Evolutionary conservation across 2,329 filamentous ascomycete genomes (phyloP).

Genomic region (Fusarium xyrophilum): DNA sequence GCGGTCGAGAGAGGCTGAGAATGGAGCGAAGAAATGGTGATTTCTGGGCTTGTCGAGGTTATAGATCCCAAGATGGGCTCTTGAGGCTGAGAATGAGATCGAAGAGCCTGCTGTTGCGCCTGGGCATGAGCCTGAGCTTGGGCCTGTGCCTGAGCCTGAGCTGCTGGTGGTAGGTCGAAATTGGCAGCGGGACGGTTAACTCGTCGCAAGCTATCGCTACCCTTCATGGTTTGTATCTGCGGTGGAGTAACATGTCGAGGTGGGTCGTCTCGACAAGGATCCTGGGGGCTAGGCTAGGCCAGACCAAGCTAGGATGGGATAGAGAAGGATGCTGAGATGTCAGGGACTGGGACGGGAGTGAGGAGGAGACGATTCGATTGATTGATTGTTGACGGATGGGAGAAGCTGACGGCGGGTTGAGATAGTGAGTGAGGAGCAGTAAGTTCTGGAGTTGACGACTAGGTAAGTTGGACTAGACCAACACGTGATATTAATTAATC

Average conservation of each 20-base stretch:
- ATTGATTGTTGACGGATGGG: slow-evolving; percentile 6
- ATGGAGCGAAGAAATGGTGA: slow-evolving; percentile 6
- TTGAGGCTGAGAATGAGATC: slow-evolving; percentile 26
- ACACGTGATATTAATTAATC: slow-evolving; percentile 11
- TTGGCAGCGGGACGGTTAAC: slow-evolving; percentile 36
- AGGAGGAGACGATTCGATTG: not conserved
- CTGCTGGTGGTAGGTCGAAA: slow-evolving; percentile 33
- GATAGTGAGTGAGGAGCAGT: slow-evolving; percentile 2
- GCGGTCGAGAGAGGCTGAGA: slow-evolving; percentile 22
- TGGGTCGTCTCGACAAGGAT: slow-evolving; percentile 37
- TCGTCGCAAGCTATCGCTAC: slow-evolving; percentile 40
- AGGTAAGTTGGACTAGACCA: not conserved
- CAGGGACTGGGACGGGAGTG: slow-evolving; percentile 8
- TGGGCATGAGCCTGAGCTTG: slow-evolving; percentile 6
- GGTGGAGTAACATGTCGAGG: slow-evolving; percentile 42
- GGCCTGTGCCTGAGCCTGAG: slow-evolving; percentile 4
- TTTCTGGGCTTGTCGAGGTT: slow-evolving; percentile 5
- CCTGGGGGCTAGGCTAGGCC: slow-evolving; percentile 14
- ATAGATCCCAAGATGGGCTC: slow-evolving; percentile 2
- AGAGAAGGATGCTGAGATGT: slow-evolving; percentile 18
- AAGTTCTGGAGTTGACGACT: not conserved
- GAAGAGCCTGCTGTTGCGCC: slow-evolving; percentile 19
- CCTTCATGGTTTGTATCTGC: slow-evolving; percentile 38
- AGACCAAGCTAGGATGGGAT: slow-evolving; percentile 14
- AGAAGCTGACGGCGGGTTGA: not conserved